Conservation (phyloP, 2,329 filamentous ascomycete genomes). For the Daldinia eschscholtzii region DNA sequence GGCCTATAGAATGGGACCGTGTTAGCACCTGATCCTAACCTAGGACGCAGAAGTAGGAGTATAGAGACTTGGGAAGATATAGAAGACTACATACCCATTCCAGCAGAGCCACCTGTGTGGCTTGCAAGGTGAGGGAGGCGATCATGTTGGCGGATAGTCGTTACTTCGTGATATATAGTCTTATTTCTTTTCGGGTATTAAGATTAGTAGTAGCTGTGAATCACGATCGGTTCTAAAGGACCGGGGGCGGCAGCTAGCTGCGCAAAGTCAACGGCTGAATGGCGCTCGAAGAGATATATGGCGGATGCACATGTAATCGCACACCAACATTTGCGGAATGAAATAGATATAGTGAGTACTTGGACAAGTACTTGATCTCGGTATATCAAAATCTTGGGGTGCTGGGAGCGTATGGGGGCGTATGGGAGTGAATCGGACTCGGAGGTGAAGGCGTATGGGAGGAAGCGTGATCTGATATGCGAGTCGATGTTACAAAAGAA, state of each 20-base stretch:
- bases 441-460: background rate
- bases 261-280: constrained; percentile 10
- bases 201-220: constrained; percentile 29
- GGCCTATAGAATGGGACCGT: constrained; percentile 39
- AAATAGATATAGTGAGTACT: constrained; percentile 6
- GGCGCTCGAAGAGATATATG: constrained; percentile 15
- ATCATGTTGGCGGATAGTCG: constrained; percentile 45
- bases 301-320: background rate
- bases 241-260: constrained; percentile 31
- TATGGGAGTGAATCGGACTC: constrained; percentile 10
- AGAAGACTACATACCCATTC: constrained; percentile 47
- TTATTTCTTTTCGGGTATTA: constrained; percentile 21
- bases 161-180: constrained; percentile 16
- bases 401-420: background rate
- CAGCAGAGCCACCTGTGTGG: constrained; percentile 47
- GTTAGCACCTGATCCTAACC: constrained; percentile 21
- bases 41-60: constrained; percentile 35
- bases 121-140: constrained; percentile 43
- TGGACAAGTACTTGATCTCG: constrained; percentile 7
- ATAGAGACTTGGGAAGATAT: constrained; percentile 20
- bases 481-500: constrained; percentile 40
- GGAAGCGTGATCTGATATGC: constrained; percentile 36
- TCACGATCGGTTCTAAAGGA: constrained; percentile 18
- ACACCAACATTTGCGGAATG: constrained; percentile 1
- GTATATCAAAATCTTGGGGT: constrained; percentile 19